Conservation (phyloP, 345 rosid species). For the sweet orange (Citrus sinensis) region DNA sequence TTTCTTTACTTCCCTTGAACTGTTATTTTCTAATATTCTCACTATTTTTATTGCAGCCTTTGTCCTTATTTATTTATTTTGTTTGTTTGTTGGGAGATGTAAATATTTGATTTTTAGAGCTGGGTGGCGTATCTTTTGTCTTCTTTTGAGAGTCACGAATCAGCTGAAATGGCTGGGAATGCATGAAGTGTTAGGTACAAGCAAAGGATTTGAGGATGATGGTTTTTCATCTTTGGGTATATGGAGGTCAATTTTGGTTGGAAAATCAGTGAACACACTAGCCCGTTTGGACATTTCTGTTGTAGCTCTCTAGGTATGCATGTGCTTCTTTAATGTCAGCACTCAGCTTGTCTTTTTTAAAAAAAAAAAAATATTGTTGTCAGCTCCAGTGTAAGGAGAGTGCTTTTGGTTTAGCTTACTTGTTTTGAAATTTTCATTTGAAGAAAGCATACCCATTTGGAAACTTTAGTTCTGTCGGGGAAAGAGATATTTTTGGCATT, state of each 20-base stretch:
- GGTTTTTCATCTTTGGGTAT: conserved; percentile 13
- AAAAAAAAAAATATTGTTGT: background rate
- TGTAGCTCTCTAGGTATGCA: background rate
- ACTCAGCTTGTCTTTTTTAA: too few species aligned
- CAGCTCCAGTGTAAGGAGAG: background rate
- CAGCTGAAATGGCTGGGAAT: conserved; percentile 2
- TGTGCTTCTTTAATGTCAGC: background rate
- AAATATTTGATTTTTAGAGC: background rate
- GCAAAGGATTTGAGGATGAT: background rate
- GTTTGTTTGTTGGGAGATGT: conserved; percentile 6
- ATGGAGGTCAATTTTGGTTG: background rate
- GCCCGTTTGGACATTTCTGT: background rate
- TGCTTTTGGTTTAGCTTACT: background rate
- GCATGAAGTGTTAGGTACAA: background rate
- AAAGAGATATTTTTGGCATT: background rate
- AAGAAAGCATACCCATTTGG: background rate
- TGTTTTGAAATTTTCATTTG: background rate
- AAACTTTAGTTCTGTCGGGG: background rate
- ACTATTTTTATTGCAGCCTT: background rate
- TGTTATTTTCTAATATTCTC: background rate
- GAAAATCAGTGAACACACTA: background rate
- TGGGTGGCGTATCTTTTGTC: background rate
- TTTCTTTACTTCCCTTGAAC: background rate
- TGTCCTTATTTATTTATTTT: background rate
- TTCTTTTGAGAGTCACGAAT: conserved; percentile 9